phyloP scores from a whole-genome alignment of 2,329 filamentous ascomycete species.

The Fusarium kyushuense region DNA sequence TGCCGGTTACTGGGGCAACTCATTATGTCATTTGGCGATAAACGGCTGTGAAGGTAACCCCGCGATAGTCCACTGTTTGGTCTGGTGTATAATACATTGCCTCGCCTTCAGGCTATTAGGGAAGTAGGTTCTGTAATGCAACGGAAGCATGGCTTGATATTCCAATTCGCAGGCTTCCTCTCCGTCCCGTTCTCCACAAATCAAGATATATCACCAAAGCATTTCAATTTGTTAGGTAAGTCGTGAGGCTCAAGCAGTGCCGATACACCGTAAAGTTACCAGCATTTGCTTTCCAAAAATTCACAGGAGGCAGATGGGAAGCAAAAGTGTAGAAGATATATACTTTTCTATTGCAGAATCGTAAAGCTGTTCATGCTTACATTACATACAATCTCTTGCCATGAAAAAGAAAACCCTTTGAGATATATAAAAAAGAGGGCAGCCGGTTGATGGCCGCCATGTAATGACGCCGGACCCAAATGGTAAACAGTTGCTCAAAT shows the following conservation, averaged over 20 bases:
- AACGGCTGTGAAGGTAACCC: not conserved
- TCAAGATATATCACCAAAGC: no score
- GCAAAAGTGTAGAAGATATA: constrained; percentile 30
- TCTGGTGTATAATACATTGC: no score
- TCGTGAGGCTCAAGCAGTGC: no score
- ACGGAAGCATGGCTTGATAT: no score
- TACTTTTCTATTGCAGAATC: constrained; percentile 48
- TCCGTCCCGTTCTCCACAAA: no score
- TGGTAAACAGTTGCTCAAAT: constrained; percentile 44
- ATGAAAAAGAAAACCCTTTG: constrained; percentile 31
- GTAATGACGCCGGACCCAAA: constrained; percentile 48
- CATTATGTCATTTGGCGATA: constrained; percentile 41
- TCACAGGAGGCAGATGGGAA: not conserved
- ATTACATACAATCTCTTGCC: constrained; percentile 48
- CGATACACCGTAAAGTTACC: no score
- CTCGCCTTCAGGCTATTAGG: no score
- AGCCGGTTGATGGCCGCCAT: constrained; percentile 46
- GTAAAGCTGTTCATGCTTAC: constrained; percentile 44
- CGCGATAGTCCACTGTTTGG: no score
- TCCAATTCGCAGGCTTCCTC: no score
- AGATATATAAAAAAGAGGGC: constrained; percentile 40
- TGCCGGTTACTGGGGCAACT: constrained; percentile 46
- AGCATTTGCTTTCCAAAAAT: not conserved
- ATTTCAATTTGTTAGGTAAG: no score
- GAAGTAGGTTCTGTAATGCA: no score